Conservation (phyloP, 441 rosid genomes). For the Codiaeum variegatum region DNA sequence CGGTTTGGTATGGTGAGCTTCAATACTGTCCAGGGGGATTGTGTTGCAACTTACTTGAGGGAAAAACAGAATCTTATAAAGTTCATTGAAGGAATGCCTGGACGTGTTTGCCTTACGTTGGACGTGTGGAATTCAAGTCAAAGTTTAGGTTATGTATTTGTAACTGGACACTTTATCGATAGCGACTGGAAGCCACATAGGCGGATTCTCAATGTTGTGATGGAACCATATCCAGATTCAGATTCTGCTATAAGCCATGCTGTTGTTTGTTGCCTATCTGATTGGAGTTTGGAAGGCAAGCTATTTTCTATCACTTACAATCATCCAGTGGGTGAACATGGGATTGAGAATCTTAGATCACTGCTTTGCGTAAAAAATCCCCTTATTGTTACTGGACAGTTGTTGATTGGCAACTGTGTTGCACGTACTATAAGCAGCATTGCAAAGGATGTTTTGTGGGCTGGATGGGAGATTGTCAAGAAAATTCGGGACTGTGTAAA, state of each 20-base stretch:
- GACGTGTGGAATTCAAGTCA: slow-evolving; percentile 73
- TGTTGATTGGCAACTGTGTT: slow-evolving; percentile 63
- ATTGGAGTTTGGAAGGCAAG: slow-evolving; percentile 79
- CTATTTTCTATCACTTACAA: slow-evolving; percentile 67
- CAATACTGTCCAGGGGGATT: slow-evolving; percentile 81
- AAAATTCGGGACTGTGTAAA: slow-evolving; percentile 77
- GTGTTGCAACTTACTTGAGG: slow-evolving; percentile 71
- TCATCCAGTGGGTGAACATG: slow-evolving; percentile 47
- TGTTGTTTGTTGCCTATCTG: slow-evolving; percentile 74
- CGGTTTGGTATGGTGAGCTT: slow-evolving; percentile 58
- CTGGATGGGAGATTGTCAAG: slow-evolving; percentile 51
- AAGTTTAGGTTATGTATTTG: slow-evolving; percentile 62
- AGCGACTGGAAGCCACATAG: slow-evolving; percentile 74
- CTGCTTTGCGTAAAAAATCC: slow-evolving; percentile 69
- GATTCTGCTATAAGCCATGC: slow-evolving; percentile 70
- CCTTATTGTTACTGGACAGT: slow-evolving; percentile 66
- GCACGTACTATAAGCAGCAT: slow-evolving; percentile 50
- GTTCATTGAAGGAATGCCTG: slow-evolving; percentile 62
- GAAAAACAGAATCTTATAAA: slow-evolving; percentile 80
- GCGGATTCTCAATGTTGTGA: slow-evolving; percentile 70
- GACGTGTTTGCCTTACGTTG: slow-evolving; percentile 68
- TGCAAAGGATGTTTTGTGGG: slow-evolving; percentile 52
- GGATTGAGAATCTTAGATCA: slow-evolving; percentile 59
- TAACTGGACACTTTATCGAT: slow-evolving; percentile 79
- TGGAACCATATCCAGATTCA: slow-evolving; percentile 84